Conservation (phyloP, 2,329 filamentous ascomycete species). For the Colletotrichum sidae region DNA sequence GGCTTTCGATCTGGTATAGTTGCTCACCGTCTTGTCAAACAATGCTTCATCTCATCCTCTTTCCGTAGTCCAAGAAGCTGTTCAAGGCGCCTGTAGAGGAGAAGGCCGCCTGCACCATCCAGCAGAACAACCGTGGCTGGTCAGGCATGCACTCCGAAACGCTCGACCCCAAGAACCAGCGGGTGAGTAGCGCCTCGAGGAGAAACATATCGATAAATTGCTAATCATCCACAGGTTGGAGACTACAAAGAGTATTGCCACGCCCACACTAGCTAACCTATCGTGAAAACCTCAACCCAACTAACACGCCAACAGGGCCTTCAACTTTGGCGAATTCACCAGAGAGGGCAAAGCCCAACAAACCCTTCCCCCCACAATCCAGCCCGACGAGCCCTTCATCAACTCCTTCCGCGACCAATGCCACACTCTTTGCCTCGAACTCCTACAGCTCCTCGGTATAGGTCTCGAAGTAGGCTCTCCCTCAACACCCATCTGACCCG, state of each 20-base stretch:
- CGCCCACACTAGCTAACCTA: background rate
- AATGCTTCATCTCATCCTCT: background rate
- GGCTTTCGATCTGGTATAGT: constrained; percentile 78
- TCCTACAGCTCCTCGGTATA: constrained; percentile 82
- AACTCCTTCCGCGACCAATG: constrained; percentile 77
- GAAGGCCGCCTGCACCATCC: constrained; percentile 81
- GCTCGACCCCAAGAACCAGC: constrained; percentile 85
- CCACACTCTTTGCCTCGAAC: constrained; percentile 75
- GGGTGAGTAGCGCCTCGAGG: constrained; percentile 60
- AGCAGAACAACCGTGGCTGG: constrained; percentile 89
- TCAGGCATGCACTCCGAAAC: constrained; percentile 88
- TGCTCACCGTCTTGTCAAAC: background rate
- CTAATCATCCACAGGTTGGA: constrained; percentile 66
- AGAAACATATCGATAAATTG: background rate
- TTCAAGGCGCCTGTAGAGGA: constrained; percentile 78
- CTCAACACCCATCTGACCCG: constrained; percentile 19
- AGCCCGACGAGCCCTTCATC: constrained; percentile 69
- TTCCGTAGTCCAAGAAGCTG: constrained; percentile 73
- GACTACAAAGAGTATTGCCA: constrained; percentile 84
- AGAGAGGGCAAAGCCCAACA: constrained; percentile 76
- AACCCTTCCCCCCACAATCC: constrained; percentile 76
- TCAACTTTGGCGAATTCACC: constrained; percentile 87
- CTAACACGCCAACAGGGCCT: constrained; percentile 68
- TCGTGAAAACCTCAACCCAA: background rate
- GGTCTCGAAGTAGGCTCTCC: constrained; percentile 73